phyloP scores from a whole-genome alignment of 2,329 filamentous ascomycete genomes.

The Exophiala alcalophila region DNA sequence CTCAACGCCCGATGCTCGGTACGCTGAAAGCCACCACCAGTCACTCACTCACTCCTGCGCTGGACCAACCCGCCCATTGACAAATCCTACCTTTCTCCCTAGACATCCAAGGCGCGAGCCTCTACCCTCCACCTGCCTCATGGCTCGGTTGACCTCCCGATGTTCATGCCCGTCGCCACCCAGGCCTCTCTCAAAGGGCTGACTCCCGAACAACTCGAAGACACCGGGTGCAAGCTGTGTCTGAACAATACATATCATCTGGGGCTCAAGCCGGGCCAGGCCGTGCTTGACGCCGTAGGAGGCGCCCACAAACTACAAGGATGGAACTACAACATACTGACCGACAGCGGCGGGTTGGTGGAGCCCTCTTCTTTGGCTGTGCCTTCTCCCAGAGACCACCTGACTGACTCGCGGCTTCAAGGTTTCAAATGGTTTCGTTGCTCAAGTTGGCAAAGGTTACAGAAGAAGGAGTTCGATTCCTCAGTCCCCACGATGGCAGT shows the following conservation, averaged over 20 bases:
- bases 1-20: conserved; percentile 77
- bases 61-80: conserved; percentile 12
- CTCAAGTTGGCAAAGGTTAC: conserved; percentile 90
- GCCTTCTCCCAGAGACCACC: not conserved
- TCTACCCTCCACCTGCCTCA: conserved; percentile 85
- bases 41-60: conserved; percentile 6
- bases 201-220: conserved; percentile 86
- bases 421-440: conserved; percentile 98
- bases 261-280: conserved; percentile 89
- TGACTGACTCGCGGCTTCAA: conserved; percentile 42
- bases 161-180: conserved; percentile 98
- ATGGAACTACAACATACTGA: conserved; percentile 94
- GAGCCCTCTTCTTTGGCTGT: conserved; percentile 12
- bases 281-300: conserved; percentile 79
- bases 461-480: conserved; percentile 90
- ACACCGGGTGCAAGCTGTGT: conserved; percentile 84
- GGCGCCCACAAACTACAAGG: conserved; percentile 93
- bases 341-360: conserved; percentile 56
- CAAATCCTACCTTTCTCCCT: conserved; percentile 11
- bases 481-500: conserved; percentile 91
- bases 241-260: conserved; percentile 98
- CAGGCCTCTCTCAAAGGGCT: conserved; percentile 94
- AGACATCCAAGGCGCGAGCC: conserved; percentile 94
- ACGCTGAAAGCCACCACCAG: conserved; percentile 41
- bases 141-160: conserved; percentile 81